phyloP scores from a whole-genome alignment of 1,139 yeast genomes.

The Yamadazyma dendronema region DNA sequence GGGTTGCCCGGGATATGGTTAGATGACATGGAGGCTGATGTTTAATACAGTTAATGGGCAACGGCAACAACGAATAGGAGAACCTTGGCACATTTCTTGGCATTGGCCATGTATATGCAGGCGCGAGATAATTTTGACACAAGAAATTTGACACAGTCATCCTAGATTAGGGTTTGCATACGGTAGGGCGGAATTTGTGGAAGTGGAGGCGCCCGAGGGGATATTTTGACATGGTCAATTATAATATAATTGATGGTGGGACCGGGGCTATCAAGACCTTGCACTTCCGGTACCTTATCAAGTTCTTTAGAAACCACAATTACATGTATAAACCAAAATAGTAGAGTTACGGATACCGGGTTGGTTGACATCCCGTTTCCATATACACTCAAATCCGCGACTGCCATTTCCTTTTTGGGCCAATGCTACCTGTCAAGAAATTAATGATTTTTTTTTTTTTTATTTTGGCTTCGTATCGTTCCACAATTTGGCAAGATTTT shows the following conservation, averaged over 20 bases:
- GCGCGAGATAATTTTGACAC: conserved; percentile 5
- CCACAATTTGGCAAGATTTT: conserved; percentile 3
- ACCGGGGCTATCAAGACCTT: too few relatives aligned
- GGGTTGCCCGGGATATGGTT: too few relatives aligned
- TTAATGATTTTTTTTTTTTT: not conserved
- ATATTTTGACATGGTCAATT: too few relatives aligned
- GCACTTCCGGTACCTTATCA: too few relatives aligned
- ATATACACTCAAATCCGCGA: not conserved
- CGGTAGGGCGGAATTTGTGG: not conserved
- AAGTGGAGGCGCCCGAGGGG: not conserved
- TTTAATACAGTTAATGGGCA: not conserved
- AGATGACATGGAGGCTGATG: not conserved
- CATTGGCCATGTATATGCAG: conserved; percentile 3
- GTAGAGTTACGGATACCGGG: too few relatives aligned
- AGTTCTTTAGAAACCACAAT: too few relatives aligned
- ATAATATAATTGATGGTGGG: too few relatives aligned
- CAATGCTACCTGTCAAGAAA: conserved; percentile 6
- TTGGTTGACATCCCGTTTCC: too few relatives aligned
- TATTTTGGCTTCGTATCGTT: conserved; percentile 4
- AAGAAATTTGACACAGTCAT: conserved; percentile 2
- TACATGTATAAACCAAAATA: too few relatives aligned
- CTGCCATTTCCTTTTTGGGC: not conserved
- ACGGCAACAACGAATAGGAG: not conserved
- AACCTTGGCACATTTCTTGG: conserved; percentile 3
- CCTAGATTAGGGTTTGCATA: conserved; percentile 1